Conservation (phyloP, 371 early-diverging fungal species). For the Lichtheimia ramosa region DNA sequence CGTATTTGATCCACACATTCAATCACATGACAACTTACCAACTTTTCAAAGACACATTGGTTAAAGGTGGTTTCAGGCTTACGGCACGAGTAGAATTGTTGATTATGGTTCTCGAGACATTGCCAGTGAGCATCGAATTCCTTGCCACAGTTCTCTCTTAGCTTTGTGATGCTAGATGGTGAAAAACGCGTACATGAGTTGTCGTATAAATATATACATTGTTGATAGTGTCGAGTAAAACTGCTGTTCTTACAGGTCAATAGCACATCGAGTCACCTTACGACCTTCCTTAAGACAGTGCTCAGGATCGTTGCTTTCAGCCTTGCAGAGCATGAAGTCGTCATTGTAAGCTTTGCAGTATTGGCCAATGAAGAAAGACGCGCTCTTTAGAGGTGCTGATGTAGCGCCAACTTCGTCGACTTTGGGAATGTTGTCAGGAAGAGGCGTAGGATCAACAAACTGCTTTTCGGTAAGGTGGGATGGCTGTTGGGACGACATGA, state of each 20-base stretch:
- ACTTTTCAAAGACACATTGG: slow-evolving; percentile 86
- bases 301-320: slow-evolving; percentile 84
- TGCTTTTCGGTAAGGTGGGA: slow-evolving; percentile 36
- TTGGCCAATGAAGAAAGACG: slow-evolving; percentile 86
- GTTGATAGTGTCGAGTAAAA: background rate
- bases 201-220: background rate
- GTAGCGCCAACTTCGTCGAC: slow-evolving; percentile 92
- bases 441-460: slow-evolving; percentile 77
- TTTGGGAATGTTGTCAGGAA: slow-evolving; percentile 64
- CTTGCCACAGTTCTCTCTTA: slow-evolving; percentile 87
- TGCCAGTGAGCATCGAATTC: slow-evolving; percentile 92
- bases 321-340: slow-evolving; percentile 97
- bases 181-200: background rate
- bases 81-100: slow-evolving; percentile 83
- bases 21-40: slow-evolving; percentile 57
- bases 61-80: slow-evolving; percentile 81
- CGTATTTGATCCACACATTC: too few species aligned
- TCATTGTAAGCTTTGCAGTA: slow-evolving; percentile 92
- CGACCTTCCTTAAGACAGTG: slow-evolving; percentile 93
- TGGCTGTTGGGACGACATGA: slow-evolving; percentile 39
- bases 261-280: slow-evolving; percentile 93
- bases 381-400: slow-evolving; percentile 92
- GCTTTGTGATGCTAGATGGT: slow-evolving; percentile 70
- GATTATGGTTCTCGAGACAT: slow-evolving; percentile 91
- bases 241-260: slow-evolving; percentile 72